Evolutionary conservation across 495 filamentous ascomycete species (phyloP).

Genomic region (Neurospora tetrasperma): DNA sequence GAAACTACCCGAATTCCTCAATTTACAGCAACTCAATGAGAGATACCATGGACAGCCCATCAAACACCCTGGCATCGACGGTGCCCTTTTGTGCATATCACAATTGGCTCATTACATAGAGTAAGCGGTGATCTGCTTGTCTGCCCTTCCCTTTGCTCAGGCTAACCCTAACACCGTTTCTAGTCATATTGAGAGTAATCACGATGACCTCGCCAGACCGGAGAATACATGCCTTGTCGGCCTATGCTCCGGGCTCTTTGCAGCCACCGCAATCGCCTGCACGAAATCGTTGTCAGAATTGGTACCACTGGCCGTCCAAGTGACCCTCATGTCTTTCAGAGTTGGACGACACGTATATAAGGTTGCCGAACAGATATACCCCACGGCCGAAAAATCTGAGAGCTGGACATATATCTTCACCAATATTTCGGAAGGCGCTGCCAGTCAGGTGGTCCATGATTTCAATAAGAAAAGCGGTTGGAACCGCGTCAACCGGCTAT

Average conservation of each 20-base stretch:
- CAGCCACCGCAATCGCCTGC: conserved; percentile 59
- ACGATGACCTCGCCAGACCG: conserved; percentile 32
- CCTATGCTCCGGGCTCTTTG: conserved; percentile 64
- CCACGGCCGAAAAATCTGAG: conserved; percentile 36
- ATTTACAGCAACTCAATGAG: conserved; percentile 59
- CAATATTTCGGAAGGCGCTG: conserved; percentile 32
- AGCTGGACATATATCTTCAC: conserved; percentile 49
- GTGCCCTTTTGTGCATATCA: conserved; percentile 56
- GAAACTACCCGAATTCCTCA: conserved; percentile 58
- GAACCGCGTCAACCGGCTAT: conserved; percentile 46
- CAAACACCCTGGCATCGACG: conserved; percentile 54
- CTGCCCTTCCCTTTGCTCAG: neutral
- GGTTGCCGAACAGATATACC: conserved; percentile 39
- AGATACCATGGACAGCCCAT: conserved; percentile 47
- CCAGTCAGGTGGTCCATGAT: conserved; percentile 32
- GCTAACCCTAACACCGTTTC: conserved; percentile 14
- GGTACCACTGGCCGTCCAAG: conserved; percentile 56
- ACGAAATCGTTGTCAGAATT: conserved; percentile 58
- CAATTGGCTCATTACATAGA: conserved; percentile 70
- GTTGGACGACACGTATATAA: conserved; percentile 51
- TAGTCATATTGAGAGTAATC: conserved; percentile 37
- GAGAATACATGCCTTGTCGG: conserved; percentile 44
- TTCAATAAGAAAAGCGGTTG: conserved; percentile 37
- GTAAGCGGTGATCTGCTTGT: conserved; percentile 36
- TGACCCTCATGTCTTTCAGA: conserved; percentile 63